Conservation (phyloP, 768 basidiomycete species). For the Lentinula detonsa region DNA sequence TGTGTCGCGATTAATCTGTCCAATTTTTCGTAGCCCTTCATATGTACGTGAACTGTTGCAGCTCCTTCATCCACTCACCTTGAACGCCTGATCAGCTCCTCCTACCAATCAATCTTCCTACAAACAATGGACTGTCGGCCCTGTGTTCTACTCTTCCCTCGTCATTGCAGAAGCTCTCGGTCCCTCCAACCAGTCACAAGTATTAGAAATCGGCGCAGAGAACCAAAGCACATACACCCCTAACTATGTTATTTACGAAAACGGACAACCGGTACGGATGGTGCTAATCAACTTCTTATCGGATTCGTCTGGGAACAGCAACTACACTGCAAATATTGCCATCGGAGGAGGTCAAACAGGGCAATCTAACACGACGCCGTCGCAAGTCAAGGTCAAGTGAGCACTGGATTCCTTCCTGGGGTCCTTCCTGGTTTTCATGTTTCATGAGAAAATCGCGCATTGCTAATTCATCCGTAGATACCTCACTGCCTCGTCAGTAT, state of each 20-base stretch:
- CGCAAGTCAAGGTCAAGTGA: slow-evolving; percentile 52
- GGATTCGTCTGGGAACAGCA: slow-evolving; percentile 52
- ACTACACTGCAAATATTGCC: slow-evolving; percentile 46
- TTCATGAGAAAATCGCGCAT: slow-evolving; percentile 3
- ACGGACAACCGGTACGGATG: slow-evolving; percentile 52
- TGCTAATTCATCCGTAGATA: slow-evolving; percentile 34
- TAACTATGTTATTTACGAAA: slow-evolving; percentile 70
- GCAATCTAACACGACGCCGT: slow-evolving; percentile 31
- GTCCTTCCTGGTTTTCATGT: slow-evolving; percentile 9
- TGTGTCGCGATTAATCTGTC: slow-evolving; percentile 5
- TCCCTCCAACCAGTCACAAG: slow-evolving; percentile 49
- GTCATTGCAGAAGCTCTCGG: slow-evolving; percentile 67
- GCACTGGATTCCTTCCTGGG: slow-evolving; percentile 10
- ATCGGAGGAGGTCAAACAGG: slow-evolving; percentile 37
- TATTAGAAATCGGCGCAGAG: slow-evolving; percentile 59
- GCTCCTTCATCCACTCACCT: slow-evolving; percentile 20
- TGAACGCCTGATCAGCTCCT: slow-evolving; percentile 33
- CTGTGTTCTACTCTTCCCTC: slow-evolving; percentile 71
- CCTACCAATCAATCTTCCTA: slow-evolving; percentile 53
- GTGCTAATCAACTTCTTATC: slow-evolving; percentile 69
- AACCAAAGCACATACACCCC: slow-evolving; percentile 50
- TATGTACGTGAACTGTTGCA: slow-evolving; percentile 22
- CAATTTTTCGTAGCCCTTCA: slow-evolving; percentile 25
- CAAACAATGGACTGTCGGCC: slow-evolving; percentile 71
- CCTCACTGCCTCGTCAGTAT: slow-evolving; percentile 38